Evolutionary conservation across 805 yeast species (phyloP).

Genomic region (Maudiozyma turicensis): DNA sequence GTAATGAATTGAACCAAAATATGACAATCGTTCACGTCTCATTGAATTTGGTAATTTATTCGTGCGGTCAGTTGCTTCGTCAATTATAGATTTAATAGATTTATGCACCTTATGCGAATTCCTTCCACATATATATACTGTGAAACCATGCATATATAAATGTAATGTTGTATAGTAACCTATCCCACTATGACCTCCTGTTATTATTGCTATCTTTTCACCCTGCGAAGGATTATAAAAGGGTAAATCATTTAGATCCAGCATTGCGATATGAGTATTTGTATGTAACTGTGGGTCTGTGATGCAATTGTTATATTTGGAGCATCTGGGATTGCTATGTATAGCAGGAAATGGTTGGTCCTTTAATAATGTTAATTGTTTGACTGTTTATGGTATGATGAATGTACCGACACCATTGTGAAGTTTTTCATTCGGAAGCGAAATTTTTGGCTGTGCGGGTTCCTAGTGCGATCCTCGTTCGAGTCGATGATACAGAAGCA

Average conservation of each 20-base stretch:
- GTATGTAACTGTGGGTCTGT: background rate
- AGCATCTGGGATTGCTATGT: too few relatives aligned
- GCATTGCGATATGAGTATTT: constrained; percentile 5
- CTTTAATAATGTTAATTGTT: too few relatives aligned
- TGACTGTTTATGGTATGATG: too few relatives aligned
- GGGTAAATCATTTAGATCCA: constrained; percentile 46
- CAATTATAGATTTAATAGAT: constrained; percentile 46
- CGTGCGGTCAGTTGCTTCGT: constrained; percentile 37
- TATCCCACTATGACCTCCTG: constrained; percentile 77
- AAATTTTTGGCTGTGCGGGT: too few relatives aligned
- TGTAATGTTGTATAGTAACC: constrained; percentile 73
- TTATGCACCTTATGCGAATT: constrained; percentile 43
- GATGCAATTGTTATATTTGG: too few relatives aligned
- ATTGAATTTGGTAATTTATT: constrained; percentile 2
- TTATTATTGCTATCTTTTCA: constrained; percentile 58
- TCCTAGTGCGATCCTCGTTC: too few relatives aligned
- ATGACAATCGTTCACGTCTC: constrained; percentile 1
- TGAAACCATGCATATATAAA: constrained; percentile 68
- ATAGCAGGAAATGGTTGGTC: too few relatives aligned
- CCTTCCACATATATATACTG: constrained; percentile 68
- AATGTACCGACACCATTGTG: too few relatives aligned
- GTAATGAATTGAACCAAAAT: constrained; percentile 42
- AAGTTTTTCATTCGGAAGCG: too few relatives aligned
- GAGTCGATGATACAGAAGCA: too few relatives aligned
- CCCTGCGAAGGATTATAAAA: constrained; percentile 46